A percentile compares a stretch with the other conserved stretches of the same genome.
Evolutionary conservation across 2,329 filamentous ascomycete genomes (phyloP).

Genomic region (Cercospora sojina): DNA sequence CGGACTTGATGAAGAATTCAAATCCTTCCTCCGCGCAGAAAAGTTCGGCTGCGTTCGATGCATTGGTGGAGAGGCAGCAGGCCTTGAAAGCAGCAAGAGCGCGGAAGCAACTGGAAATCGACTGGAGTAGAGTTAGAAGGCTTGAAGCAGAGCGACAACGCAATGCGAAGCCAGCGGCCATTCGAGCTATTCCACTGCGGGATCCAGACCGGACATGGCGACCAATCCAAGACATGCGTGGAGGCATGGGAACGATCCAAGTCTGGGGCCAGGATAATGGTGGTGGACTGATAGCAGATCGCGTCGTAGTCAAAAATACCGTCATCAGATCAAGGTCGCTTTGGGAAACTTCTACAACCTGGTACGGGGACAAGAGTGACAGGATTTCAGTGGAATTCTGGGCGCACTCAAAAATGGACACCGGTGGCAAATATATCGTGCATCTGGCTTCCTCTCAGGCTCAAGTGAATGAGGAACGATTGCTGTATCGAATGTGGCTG

Average conservation of each 20-base stretch:
- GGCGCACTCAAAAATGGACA: slow-evolving; percentile 1
- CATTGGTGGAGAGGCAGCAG: neutral
- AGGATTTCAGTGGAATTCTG: slow-evolving; percentile 9
- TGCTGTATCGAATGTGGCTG: slow-evolving; percentile 11
- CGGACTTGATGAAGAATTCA: neutral
- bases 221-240: neutral
- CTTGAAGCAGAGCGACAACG: neutral
- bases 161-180: neutral
- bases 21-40: neutral
- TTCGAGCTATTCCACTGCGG: neutral
- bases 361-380: slow-evolving; percentile 10
- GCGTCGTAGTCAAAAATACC: slow-evolving; percentile 15
- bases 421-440: neutral
- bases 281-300: neutral
- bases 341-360: neutral
- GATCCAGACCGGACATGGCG: slow-evolving; percentile 1
- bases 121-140: neutral
- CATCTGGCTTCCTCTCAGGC: neutral
- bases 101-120: neutral
- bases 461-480: neutral
- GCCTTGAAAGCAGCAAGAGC: neutral
- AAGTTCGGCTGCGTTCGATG: neutral
- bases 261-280: slow-evolving; percentile 5
- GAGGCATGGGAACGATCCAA: slow-evolving; percentile 10
- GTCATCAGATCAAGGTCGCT: neutral